Evolutionary conservation across 2,329 filamentous ascomycete species (phyloP).

Genomic region (Pseudogymnoascus destructans): DNA sequence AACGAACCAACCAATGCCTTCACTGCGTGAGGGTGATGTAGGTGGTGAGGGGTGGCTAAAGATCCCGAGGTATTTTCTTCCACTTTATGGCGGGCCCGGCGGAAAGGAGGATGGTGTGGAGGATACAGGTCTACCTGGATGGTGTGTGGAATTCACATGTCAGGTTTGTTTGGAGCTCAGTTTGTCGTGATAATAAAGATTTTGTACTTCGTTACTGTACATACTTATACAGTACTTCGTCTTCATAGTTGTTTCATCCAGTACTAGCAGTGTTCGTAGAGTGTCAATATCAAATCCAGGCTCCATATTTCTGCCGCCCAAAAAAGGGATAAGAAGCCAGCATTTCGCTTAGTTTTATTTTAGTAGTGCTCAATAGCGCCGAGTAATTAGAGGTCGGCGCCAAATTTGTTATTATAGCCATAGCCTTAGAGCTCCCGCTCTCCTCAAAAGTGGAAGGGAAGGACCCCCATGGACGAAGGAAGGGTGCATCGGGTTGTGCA

Average conservation of each 20-base stretch:
- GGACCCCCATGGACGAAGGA: no score
- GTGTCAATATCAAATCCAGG: neutral
- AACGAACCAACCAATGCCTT: neutral
- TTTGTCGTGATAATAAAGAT: neutral
- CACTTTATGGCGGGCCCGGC: neutral
- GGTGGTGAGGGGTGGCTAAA: neutral
- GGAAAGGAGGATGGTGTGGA: neutral
- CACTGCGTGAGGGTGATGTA: neutral
- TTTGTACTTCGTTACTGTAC: neutral
- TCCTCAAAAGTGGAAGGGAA: no score
- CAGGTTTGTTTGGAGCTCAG: neutral
- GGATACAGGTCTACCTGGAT: no score
- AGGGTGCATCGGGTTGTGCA: no score
- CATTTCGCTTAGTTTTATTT: neutral
- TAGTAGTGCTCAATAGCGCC: neutral
- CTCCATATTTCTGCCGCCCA: neutral
- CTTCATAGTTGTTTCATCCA: neutral
- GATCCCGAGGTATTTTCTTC: slow-evolving; percentile 4
- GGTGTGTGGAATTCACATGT: slow-evolving; percentile 5
- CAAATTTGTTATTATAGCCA: no score
- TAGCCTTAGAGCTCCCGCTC: no score
- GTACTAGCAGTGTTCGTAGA: neutral
- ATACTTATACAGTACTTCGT: no score
- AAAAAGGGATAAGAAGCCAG: neutral
- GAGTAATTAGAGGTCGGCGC: no score